Evolutionary conservation across 2,329 filamentous ascomycete genomes (phyloP), one percentile per base, ranked within the genome.

Genomic region (Sporothrix sp.): DNA sequence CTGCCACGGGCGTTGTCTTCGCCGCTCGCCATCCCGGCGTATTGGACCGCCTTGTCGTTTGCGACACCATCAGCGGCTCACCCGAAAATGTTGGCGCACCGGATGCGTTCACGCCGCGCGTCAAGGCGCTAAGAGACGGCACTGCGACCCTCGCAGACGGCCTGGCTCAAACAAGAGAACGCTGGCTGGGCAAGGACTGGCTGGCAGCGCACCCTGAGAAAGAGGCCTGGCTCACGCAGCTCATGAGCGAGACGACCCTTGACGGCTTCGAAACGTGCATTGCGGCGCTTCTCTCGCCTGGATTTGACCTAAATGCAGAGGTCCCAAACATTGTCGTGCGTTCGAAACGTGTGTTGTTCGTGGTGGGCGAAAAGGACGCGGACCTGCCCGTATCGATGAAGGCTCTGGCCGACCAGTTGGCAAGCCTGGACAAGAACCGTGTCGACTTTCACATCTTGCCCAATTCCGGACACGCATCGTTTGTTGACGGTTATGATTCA

Each of bases 211-310:
- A 62, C 32, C 49, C 70, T 4, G 56, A 55, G n/a, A 54, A 46
- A 30, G 33, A 33, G 3, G 45, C 45, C 25, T 43, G 44, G 46
- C 48, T 57, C 14, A 14, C 21, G 3, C 14, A 13, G 8, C 42
- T 65, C 38, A 72, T 72, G 70, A 54, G 58, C 3, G 58, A 58
- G 10, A 70, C 68, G 0, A 67, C 58, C 2, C 33, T 70, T 3
- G 67, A 69, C 21, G 69, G 70, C 3, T 71, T 67, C 40, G 67
- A 68, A 53, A 61, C 68, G 3, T 72, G 69, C 43, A 68, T 65
- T 20, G 59, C 65, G 8, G 69, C 69, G 6, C 60, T 72, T 16
- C 52, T 60, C n/a, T 65, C 64, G 52, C 38, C 60, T 7, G 61
- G 56, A 0, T 71, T 71, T 51, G 68, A 73, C 52, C 57, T 71